Evolutionary conservation across 495 filamentous ascomycete species (phyloP).

Genomic region (Amniculicola lignicola): DNA sequence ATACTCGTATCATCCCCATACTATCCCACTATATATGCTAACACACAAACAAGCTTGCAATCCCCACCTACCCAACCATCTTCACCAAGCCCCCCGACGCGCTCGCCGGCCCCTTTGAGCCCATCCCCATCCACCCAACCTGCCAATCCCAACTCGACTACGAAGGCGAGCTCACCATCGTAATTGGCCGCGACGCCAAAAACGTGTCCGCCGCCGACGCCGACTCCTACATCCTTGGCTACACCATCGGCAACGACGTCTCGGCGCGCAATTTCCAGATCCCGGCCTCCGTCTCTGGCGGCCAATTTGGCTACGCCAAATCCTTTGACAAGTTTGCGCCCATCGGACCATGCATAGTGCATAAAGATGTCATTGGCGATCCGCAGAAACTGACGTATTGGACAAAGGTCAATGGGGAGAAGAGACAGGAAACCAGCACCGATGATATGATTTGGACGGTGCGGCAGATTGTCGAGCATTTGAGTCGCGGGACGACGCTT

Average conservation of each 20-base stretch:
- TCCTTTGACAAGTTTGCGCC: conserved; percentile 51
- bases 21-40: no score
- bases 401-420: conserved; percentile 45
- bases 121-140: conserved; percentile 42
- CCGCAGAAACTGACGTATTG: conserved; percentile 30
- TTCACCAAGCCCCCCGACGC: conserved; percentile 47
- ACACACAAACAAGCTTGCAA: conserved; percentile 34
- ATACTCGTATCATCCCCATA: no score
- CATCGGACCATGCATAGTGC: conserved; percentile 45
- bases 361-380: conserved; percentile 33
- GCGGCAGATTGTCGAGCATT: conserved; percentile 34
- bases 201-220: conserved; percentile 40
- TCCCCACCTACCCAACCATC: conserved; percentile 42
- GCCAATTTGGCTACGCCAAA: conserved; percentile 49
- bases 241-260: conserved; percentile 50
- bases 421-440: conserved; percentile 39
- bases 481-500: conserved; percentile 42
- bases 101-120: conserved; percentile 41
- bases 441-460: conserved; percentile 43
- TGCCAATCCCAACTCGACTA: conserved; percentile 38
- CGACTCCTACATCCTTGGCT: conserved; percentile 45
- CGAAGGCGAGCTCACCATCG: conserved; percentile 42
- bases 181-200: conserved; percentile 42
- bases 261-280: conserved; percentile 46
- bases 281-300: conserved; percentile 39